A percentile compares a stretch with the other conserved stretches of the same genome.
These are phyloP conservation scores for Pleomassaria siparia DNA, from an alignment of 2,329 filamentous ascomycete genomes.

Conservation along the genomic window DNA sequence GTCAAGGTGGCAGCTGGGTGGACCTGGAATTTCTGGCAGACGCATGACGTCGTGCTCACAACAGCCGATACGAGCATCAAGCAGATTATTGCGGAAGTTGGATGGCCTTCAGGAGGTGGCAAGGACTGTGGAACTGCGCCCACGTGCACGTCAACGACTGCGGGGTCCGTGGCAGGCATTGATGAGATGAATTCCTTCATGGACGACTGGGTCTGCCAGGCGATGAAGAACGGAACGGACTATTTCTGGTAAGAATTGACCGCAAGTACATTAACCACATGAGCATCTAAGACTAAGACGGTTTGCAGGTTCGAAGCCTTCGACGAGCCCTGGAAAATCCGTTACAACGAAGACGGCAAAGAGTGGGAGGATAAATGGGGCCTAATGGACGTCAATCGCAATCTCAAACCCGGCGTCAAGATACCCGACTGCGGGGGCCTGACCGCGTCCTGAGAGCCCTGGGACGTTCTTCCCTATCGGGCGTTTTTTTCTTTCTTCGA, in stretches of 20 bases:
- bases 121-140: constrained; percentile 67
- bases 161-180: constrained; percentile 77
- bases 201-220: constrained; percentile 79
- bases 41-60: constrained; percentile 66
- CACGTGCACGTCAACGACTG: constrained; percentile 56
- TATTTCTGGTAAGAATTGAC: constrained; percentile 82
- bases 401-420: constrained; percentile 78
- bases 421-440: constrained; percentile 86
- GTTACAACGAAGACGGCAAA: constrained; percentile 65
- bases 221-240: constrained; percentile 77
- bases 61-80: constrained; percentile 50
- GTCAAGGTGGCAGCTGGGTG: constrained; percentile 70
- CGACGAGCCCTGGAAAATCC: constrained; percentile 92
- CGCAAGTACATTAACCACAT: not conserved
- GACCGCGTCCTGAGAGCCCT: constrained; percentile 51
- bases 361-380: constrained; percentile 97
- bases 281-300: constrained; percentile 5
- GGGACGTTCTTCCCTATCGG: not conserved
- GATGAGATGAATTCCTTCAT: constrained; percentile 84
- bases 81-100: constrained; percentile 86
- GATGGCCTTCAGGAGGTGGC: constrained; percentile 85
- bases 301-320: constrained; percentile 78
- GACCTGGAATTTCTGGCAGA: constrained; percentile 82
- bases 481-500: constrained; percentile 1
- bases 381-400: constrained; percentile 79